A percentile compares a stretch with the other conserved stretches of the same genome.
phyloP scores from a whole-genome alignment of 192 early-diverging fungal species.

The Podila epicladia region DNA sequence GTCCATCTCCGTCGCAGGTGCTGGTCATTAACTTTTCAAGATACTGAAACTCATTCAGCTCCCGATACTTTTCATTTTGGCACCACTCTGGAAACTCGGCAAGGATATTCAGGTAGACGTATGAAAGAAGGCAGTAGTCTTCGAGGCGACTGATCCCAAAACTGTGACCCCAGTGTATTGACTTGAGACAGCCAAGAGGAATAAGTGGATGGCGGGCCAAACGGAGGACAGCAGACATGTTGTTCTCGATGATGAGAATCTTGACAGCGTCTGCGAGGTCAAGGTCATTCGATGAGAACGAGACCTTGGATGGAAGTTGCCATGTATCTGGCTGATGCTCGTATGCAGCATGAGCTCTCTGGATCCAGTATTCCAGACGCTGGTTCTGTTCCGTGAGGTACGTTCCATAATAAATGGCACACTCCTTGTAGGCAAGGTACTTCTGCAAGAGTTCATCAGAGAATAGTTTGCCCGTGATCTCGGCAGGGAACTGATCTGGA shows the following conservation, averaged over 20 bases:
- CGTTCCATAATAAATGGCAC: neutral
- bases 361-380: slow-evolving; percentile 13
- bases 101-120: slow-evolving; percentile 18
- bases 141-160: slow-evolving; percentile 8
- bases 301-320: neutral
- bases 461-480: slow-evolving; percentile 5
- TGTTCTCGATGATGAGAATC: slow-evolving; percentile 17
- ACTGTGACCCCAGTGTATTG: neutral
- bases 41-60: slow-evolving; percentile 3
- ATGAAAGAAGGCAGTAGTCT: slow-evolving; percentile 9
- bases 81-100: slow-evolving; percentile 21
- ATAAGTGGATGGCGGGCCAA: slow-evolving; percentile 18
- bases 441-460: slow-evolving; percentile 15
- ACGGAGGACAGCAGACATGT: slow-evolving; percentile 13
- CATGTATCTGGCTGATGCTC: neutral
- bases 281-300: neutral
- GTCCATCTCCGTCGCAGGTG: slow-evolving; percentile 12
- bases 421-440: neutral
- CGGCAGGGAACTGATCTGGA: slow-evolving; percentile 11
- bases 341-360: neutral
- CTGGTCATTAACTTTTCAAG: slow-evolving; percentile 10
- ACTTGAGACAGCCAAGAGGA: neutral
- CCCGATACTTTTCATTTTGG: slow-evolving; percentile 11
- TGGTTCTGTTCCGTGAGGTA: slow-evolving; percentile 18
- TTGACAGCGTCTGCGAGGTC: slow-evolving; percentile 15